Evolutionary conservation across 164 flowering plant species (phyloP).

Genomic region (Brasenia schreberi): DNA sequence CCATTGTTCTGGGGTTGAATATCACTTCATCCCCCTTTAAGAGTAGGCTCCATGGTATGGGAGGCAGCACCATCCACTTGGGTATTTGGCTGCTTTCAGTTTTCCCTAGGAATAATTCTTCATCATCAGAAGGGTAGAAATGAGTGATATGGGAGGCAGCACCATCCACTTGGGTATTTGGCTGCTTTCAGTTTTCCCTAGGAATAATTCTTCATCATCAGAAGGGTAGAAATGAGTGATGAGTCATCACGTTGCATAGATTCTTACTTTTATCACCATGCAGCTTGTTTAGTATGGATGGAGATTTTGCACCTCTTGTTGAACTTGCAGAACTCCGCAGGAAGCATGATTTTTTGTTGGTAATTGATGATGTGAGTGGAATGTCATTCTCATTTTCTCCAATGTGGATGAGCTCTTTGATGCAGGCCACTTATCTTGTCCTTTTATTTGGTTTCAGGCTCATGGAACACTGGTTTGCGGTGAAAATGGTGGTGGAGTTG

Average conservation of each 20-base stretch:
- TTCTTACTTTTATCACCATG: conserved; percentile 4
- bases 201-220: not conserved
- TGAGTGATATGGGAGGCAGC: not conserved
- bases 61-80: not conserved
- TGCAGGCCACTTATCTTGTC: not conserved
- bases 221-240: not conserved
- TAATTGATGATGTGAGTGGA: conserved; percentile 87
- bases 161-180: too few species aligned
- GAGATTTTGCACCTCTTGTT: conserved; percentile 85
- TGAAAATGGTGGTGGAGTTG: conserved; percentile 81
- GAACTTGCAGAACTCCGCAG: conserved; percentile 70
- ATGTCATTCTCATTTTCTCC: not conserved
- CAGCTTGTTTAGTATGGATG: conserved; percentile 99
- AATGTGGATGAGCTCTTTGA: not conserved
- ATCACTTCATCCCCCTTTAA: not conserved
- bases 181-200: too few species aligned
- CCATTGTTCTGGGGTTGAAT: not conserved
- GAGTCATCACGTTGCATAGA: not conserved
- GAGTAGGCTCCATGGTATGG: not conserved
- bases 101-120: too few species aligned
- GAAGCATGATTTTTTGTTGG: conserved; percentile 70
- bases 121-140: not conserved
- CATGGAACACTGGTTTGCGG: conserved; percentile 84
- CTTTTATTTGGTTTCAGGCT: conserved; percentile 34
- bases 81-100: too few species aligned